Base-by-base conservation (phyloP, 306 rosid genomes). In the Astragalus membranaceus region DNA sequence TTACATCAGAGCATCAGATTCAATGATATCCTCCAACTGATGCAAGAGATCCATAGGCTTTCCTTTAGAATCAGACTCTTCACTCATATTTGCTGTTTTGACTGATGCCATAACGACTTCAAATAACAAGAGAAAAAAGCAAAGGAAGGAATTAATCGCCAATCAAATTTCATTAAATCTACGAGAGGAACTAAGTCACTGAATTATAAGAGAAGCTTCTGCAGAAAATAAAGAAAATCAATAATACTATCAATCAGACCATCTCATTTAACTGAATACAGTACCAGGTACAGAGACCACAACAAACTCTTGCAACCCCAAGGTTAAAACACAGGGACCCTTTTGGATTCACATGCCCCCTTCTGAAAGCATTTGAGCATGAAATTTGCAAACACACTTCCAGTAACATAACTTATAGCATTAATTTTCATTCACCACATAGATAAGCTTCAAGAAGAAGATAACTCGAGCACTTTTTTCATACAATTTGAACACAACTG, bases 1-100 rank as follows among this genome's bases (percentile, higher is more conserved):
- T 85, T 83, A 94, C 98, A 94, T 87, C 37, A 75, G 70, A 53
- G 89, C 85, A 61, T 94, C 92, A 13, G 87, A 81, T 37, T 88
- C 89, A 61, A 94, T 81, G 53, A 84, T 83, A n/a, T 56, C 78
- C 69, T 94, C 88, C 67, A 90, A 84, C 46, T 84, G 86, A 55
- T 51, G 68, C 75, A 94, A 79, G n/a, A 91, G 75, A 80, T 80
- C 83, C 20, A 17, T 39, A 58, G 74, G 60, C 5, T 64, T 65
- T 51, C 37, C 75, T 77, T 76, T 62, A 46, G 71, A 74, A 59
- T n/a, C 43, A 30, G 74, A 65, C 32, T 57, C 72, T 72, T 74
- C 78, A 44, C 42, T 81, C 92, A 80, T 83, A 35, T 78, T 64
- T 48, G 12, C 36, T 17, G 29, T n/a, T 41, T 54, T 14, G 29